Base-by-base conservation (phyloP, 805 yeast genomes). In the Saturnispora besseyi region DNA sequence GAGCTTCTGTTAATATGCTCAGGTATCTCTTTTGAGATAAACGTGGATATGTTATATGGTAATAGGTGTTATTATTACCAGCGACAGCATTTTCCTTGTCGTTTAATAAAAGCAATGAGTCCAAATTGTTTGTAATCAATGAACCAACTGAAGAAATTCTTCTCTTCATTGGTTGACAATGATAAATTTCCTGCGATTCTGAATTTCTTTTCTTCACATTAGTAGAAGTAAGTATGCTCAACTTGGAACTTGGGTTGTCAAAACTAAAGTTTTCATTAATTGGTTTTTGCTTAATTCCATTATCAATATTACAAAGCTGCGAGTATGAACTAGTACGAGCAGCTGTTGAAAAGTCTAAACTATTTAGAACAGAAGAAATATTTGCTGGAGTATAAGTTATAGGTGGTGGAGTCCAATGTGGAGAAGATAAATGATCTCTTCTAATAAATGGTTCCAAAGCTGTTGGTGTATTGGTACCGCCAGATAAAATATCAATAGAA, bases 381-480 rank as follows among this genome's bases (percentile, higher is more conserved):
- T 15, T 41, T 9, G 21, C 26, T 8, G 47, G 33, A 5, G 41
- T 21, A 10, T 26, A 21, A 5, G 41, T 31, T n/a, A 28, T 32
- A 5, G 41, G 41, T 15, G 47, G 47, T n/a, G 47, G 47, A 4
- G 47, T 45, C 47, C 47, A 45, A 34, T 45, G 22, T 12, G 41
- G 41, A 5, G 47, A 45, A n/a, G 36, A 42, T 13, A 38, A 7
- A 22, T 38, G 30, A 4, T 38, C 42, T 38, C 42, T 36, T 21
- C 40, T 38, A 7, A 38, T 24, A 5, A 30, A 21, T 5, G 45
- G 7, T 8, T 15, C 45, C 36, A 30, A 21, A 7, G 45, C 34
- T 18, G 15, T 34, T 18, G 47, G 47, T 12, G 47, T 45, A 18
- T 31, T 34, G 1, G 41, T 22, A 12, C 29, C 22, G 8, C 36